Conservation (phyloP, 345 rosid species). For the Cardamine chenopodiifolia region DNA sequence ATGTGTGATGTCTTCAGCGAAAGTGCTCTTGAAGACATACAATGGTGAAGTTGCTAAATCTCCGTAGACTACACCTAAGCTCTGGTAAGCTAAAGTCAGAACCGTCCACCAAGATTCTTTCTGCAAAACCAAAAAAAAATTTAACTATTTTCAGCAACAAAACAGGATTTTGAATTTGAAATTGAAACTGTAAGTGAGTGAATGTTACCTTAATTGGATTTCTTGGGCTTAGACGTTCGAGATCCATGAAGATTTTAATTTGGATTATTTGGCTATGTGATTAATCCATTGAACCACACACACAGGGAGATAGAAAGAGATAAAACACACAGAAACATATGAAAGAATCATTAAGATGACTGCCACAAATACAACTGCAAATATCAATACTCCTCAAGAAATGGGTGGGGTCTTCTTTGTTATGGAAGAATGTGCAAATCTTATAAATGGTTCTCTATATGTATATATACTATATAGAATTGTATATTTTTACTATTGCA, state of each 20-base stretch:
- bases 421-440: conserved; percentile 42
- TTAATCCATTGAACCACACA: conserved; percentile 26
- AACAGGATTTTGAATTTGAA: conserved; percentile 16
- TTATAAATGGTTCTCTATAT: conserved; percentile 6
- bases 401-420: conserved; percentile 36
- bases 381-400: conserved; percentile 31
- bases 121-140: conserved; percentile 42
- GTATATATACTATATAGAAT: not conserved
- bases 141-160: conserved; percentile 1
- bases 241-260: conserved; percentile 55
- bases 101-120: conserved; percentile 77
- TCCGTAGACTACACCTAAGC: conserved; percentile 88
- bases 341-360: conserved; percentile 42
- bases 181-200: not conserved
- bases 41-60: conserved; percentile 87
- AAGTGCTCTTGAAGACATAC: conserved; percentile 80
- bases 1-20: conserved; percentile 82
- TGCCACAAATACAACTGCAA: conserved; percentile 45
- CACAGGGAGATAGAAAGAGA: not conserved
- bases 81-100: conserved; percentile 79
- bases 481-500: not conserved
- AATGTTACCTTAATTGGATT: conserved; percentile 59
- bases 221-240: conserved; percentile 50
- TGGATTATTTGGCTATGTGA: conserved; percentile 10
- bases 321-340: conserved; percentile 25